phyloP scores from a whole-genome alignment of 2,329 filamentous ascomycete species.

The Monosporascus ibericus region DNA sequence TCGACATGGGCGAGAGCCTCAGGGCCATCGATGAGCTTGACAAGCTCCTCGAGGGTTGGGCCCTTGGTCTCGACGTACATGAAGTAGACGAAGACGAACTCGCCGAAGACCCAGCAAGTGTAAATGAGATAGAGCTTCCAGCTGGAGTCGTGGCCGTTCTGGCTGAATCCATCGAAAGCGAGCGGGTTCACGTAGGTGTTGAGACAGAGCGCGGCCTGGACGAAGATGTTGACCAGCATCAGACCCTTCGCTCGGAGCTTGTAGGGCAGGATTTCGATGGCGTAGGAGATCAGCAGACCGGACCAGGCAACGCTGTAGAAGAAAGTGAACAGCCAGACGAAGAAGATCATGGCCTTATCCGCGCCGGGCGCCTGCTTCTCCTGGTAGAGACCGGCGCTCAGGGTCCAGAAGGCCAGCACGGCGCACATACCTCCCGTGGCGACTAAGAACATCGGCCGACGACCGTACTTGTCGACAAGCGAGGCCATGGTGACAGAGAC shows the following conservation, averaged over 20 bases:
- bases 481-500: constrained; percentile 46
- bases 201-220: constrained; percentile 49
- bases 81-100: constrained; percentile 50
- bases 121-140: constrained; percentile 55
- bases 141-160: constrained; percentile 31
- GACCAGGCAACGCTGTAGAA: constrained; percentile 53
- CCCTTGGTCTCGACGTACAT: constrained; percentile 56
- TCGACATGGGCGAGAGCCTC: constrained; percentile 44
- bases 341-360: constrained; percentile 38
- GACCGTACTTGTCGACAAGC: constrained; percentile 48
- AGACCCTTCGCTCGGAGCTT: constrained; percentile 45
- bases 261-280: constrained; percentile 46
- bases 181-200: constrained; percentile 50
- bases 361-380: constrained; percentile 28
- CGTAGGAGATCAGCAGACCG: constrained; percentile 48
- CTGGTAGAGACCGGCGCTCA: constrained; percentile 40
- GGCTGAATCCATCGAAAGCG: constrained; percentile 41
- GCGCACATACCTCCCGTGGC: constrained; percentile 37
- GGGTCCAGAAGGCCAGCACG: constrained; percentile 46
- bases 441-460: constrained; percentile 49
- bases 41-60: constrained; percentile 60
- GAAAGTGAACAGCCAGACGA: constrained; percentile 43
- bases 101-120: constrained; percentile 49
- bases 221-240: constrained; percentile 50
- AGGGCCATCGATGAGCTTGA: constrained; percentile 60